Evolutionary conservation across 768 basidiomycete genomes (phyloP).

Genomic region (Pisolithus marmoratus): DNA sequence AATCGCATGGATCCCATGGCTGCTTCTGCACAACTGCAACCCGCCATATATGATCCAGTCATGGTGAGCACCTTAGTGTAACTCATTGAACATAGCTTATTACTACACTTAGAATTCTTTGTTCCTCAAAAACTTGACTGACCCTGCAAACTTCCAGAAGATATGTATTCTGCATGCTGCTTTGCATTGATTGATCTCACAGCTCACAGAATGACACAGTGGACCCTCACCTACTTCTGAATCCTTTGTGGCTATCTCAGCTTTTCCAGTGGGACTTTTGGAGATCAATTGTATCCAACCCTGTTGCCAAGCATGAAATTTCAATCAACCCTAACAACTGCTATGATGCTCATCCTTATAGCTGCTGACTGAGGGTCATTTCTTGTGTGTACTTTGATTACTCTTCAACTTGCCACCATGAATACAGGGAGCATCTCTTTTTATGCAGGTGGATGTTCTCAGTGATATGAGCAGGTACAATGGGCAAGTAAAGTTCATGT

Average conservation of each 20-base stretch:
- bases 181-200: background rate
- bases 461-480: constrained; percentile 45
- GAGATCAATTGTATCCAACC: constrained; percentile 34
- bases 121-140: constrained; percentile 55
- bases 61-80: constrained; percentile 32
- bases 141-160: constrained; percentile 53
- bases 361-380: constrained; percentile 38
- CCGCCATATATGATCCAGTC: constrained; percentile 64
- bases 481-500: constrained; percentile 35
- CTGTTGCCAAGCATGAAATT: constrained; percentile 38
- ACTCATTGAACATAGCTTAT: too few species aligned
- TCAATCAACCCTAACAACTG: constrained; percentile 33
- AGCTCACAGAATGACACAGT: constrained; percentile 34
- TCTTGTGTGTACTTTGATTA: constrained; percentile 38
- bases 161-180: background rate
- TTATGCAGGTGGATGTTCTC: constrained; percentile 43
- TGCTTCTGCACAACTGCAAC: constrained; percentile 64
- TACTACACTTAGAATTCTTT: constrained; percentile 36
- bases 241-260: constrained; percentile 24
- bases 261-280: constrained; percentile 34
- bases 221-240: constrained; percentile 42
- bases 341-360: constrained; percentile 38
- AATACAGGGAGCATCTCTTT: constrained; percentile 28
- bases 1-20: constrained; percentile 63
- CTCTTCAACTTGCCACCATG: constrained; percentile 28